Conservation (phyloP, 1,284 basidiomycete species). For the Sporisorium exsertum region DNA sequence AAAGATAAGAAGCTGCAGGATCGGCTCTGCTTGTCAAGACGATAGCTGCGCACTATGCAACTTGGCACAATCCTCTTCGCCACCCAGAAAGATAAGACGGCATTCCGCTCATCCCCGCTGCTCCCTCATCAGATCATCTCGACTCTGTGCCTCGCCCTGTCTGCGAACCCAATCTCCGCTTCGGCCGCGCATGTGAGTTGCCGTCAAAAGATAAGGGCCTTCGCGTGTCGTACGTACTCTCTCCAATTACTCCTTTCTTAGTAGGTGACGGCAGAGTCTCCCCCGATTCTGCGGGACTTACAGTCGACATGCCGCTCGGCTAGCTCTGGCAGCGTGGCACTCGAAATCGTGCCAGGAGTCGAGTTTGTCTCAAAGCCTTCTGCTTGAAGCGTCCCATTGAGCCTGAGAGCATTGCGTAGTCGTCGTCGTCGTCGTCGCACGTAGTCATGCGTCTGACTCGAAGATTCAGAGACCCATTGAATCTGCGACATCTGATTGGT, state of each 20-base stretch:
- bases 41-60: not conserved
- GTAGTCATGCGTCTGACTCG: not conserved
- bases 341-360: not conserved
- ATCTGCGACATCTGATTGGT: constrained; percentile 8
- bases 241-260: no score
- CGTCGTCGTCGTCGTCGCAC: not conserved
- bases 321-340: constrained; percentile 1
- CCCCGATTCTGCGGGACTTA: not conserved
- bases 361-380: not conserved
- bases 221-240: not conserved
- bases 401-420: not conserved
- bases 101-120: constrained; percentile 2
- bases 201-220: not conserved
- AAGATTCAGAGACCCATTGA: constrained; percentile 10
- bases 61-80: constrained; percentile 4
- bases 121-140: not conserved
- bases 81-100: constrained; percentile 11
- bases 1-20: constrained; percentile 21
- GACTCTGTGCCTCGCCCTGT: not conserved
- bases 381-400: not conserved
- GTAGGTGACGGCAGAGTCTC: no score
- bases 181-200: constrained; percentile 11
- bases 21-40: not conserved
- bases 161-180: constrained; percentile 20
- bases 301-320: not conserved